phyloP scores from a whole-genome alignment of 495 filamentous ascomycete species.

The Paragyromitra xinjiangensis region DNA sequence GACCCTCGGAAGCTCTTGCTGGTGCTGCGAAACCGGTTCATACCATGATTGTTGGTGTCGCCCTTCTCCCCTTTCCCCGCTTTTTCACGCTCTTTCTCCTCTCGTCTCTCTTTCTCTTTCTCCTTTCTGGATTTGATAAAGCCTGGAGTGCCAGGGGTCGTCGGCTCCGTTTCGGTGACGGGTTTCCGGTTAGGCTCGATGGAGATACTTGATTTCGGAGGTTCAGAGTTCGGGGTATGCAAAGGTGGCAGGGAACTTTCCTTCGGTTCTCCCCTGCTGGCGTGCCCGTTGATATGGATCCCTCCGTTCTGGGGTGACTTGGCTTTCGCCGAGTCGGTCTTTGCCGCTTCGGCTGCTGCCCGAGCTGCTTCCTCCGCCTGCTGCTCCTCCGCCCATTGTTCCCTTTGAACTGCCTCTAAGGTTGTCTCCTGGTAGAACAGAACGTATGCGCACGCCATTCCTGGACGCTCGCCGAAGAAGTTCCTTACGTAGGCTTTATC shows the following conservation, averaged over 20 bases:
- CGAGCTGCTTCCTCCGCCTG: slow-evolving; percentile 77
- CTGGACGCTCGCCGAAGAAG: slow-evolving; percentile 93
- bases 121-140: slow-evolving; percentile 57
- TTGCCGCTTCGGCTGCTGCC: slow-evolving; percentile 66
- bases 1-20: slow-evolving; percentile 53
- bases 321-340: slow-evolving; percentile 65
- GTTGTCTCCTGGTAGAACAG: slow-evolving; percentile 98
- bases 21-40: slow-evolving; percentile 50
- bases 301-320: slow-evolving; percentile 59
- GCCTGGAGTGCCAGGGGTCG: slow-evolving; percentile 34
- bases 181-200: slow-evolving; percentile 37
- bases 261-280: slow-evolving; percentile 30
- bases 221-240: slow-evolving; percentile 22
- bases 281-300: slow-evolving; percentile 40
- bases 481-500: slow-evolving; percentile 96
- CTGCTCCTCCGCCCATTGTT: slow-evolving; percentile 70
- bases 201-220: slow-evolving; percentile 34
- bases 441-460: slow-evolving; percentile 93
- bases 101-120: slow-evolving; percentile 63
- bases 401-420: slow-evolving; percentile 80
- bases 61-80: slow-evolving; percentile 51
- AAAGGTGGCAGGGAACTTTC: slow-evolving; percentile 51
- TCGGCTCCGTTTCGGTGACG: slow-evolving; percentile 53
- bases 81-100: slow-evolving; percentile 66
- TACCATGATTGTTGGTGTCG: slow-evolving; percentile 36